These are phyloP conservation scores for Aspergillus sp. DNA, from an alignment of 2,329 filamentous ascomycete species.

Conservation along the genomic window DNA sequence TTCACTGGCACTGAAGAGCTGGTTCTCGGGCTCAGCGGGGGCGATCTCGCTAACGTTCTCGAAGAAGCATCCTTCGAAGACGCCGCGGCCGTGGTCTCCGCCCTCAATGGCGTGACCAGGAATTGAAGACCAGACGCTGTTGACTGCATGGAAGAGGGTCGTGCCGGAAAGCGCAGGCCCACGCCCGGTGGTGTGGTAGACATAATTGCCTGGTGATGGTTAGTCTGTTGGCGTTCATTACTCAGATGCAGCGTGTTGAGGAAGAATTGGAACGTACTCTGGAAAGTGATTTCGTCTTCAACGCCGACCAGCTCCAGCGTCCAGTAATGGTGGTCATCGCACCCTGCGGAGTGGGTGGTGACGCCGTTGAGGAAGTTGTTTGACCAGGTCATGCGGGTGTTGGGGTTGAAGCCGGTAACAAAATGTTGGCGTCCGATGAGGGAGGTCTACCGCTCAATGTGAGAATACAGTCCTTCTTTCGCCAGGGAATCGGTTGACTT, in stretches of 20 bases:
- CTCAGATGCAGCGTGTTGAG: no score
- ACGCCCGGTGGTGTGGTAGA: conserved; percentile 56
- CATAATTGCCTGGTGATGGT: conserved; percentile 45
- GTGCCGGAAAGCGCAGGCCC: conserved; percentile 53
- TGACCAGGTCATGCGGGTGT: conserved; percentile 10
- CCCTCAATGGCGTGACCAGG: conserved; percentile 45
- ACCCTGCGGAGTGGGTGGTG: conserved; percentile 53
- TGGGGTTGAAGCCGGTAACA: conserved; percentile 15
- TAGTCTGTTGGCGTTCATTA: background rate
- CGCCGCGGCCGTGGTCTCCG: conserved; percentile 20
- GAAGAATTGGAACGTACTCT: conserved; percentile 38
- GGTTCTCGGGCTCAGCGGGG: conserved; percentile 25
- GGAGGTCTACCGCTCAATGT: no score
- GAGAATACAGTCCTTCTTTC: no score
- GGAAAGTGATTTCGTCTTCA: conserved; percentile 55
- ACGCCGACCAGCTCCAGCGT: conserved; percentile 50
- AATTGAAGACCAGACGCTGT: conserved; percentile 36
- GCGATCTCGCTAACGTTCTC: conserved; percentile 32
- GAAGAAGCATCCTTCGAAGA: conserved; percentile 49
- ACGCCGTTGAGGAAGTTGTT: conserved; percentile 48
- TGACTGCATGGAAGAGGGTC: conserved; percentile 52
- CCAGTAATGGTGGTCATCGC: conserved; percentile 60
- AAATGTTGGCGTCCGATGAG: conserved; percentile 22
- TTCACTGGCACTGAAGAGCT: conserved; percentile 22
- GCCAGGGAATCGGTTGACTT: no score